Conservation (phyloP, 2,329 filamentous ascomycete species). For the Biscogniauxia sp. region DNA sequence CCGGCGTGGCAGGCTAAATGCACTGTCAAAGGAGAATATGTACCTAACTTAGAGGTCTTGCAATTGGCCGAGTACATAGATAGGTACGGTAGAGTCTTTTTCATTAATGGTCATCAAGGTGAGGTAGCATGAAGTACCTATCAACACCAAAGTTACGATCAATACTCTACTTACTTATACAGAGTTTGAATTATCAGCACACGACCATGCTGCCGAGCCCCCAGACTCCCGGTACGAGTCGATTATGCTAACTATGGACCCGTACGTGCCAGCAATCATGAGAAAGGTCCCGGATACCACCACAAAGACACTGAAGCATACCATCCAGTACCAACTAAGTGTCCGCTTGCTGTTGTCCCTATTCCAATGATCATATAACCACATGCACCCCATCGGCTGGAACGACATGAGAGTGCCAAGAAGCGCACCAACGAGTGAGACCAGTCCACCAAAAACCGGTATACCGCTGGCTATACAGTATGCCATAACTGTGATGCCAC, state of each 20-base stretch:
- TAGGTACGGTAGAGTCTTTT: too few relatives aligned
- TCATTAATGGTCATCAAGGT: too few relatives aligned
- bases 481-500: slow-evolving; percentile 21
- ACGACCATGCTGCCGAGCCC: slow-evolving; percentile 40
- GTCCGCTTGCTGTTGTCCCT: slow-evolving; percentile 17
- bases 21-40: too few relatives aligned
- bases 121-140: too few relatives aligned
- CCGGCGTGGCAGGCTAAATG: too few relatives aligned
- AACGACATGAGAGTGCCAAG: slow-evolving; percentile 27
- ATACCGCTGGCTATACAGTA: slow-evolving; percentile 31
- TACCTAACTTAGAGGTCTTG: too few relatives aligned
- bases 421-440: slow-evolving; percentile 31
- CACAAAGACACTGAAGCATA: slow-evolving; percentile 30
- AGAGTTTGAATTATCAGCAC: slow-evolving; percentile 40
- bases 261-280: slow-evolving; percentile 44
- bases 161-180: too few relatives aligned
- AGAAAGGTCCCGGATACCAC: slow-evolving; percentile 39
- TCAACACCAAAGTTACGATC: too few relatives aligned
- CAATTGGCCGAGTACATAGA: too few relatives aligned
- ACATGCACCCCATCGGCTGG: slow-evolving; percentile 39
- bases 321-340: slow-evolving; percentile 17
- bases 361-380: slow-evolving; percentile 42
- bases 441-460: slow-evolving; percentile 29
- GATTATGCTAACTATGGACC: slow-evolving; percentile 39
- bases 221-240: slow-evolving; percentile 34